These are phyloP conservation scores for Cymbidium sinense DNA, from an alignment of 106 monocot species.

Conservation along the genomic window DNA sequence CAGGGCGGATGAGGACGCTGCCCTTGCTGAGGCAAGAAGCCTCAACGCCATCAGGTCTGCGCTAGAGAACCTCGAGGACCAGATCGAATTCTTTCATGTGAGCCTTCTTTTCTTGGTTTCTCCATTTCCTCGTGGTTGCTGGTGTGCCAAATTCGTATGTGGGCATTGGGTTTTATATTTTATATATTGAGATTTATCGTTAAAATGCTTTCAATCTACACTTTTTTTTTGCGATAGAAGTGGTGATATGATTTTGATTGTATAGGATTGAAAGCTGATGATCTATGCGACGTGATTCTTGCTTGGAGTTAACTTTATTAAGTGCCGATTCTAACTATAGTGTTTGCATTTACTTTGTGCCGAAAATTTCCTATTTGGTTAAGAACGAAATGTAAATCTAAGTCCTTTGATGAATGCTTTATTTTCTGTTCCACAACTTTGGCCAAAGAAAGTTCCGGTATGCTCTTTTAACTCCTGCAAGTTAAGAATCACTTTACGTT, in stretches of 20 bases:
- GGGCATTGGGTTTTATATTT: background rate
- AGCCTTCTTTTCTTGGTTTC: conserved; percentile 8
- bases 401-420: background rate
- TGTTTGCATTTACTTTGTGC: background rate
- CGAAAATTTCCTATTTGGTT: background rate
- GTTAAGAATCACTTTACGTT: background rate
- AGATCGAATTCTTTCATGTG: conserved; percentile 66
- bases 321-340: background rate
- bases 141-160: background rate
- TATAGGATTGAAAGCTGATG: background rate
- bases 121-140: background rate
- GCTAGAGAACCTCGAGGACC: conserved; percentile 65
- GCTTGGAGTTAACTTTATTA: background rate
- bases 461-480: background rate
- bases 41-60: conserved; percentile 48
- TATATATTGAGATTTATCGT: background rate
- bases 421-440: background rate
- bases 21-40: conserved; percentile 53
- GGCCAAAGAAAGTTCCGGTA: background rate
- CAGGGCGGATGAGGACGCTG: conserved; percentile 10
- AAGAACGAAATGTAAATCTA: background rate
- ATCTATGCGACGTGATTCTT: background rate
- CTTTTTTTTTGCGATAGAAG: background rate
- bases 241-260: background rate
- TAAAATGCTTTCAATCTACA: background rate